A percentile compares a stretch with the other conserved stretches of the same genome.
Conservation (phyloP, 768 basidiomycete species). For the Naganishia randhawae region DNA sequence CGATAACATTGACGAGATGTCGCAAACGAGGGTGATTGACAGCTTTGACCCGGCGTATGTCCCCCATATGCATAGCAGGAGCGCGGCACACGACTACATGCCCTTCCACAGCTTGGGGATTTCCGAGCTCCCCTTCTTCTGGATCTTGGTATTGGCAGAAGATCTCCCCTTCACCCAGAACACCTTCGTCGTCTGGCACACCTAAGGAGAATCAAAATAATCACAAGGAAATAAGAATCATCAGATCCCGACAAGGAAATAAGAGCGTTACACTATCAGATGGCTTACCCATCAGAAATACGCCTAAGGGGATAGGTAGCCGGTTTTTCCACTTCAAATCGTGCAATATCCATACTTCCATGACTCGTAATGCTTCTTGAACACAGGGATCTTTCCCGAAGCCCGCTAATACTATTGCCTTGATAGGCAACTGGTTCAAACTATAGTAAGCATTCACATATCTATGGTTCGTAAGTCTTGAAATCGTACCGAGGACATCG, state of each 20-base stretch:
- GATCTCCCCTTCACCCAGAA: conserved; percentile 41
- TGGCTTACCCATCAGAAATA: conserved; percentile 48
- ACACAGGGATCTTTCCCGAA: conserved; percentile 45
- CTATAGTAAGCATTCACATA: not conserved
- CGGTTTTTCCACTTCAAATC: conserved; percentile 49
- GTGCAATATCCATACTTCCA: conserved; percentile 45
- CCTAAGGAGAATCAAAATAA: conserved; percentile 35
- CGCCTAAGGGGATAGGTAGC: conserved; percentile 40
- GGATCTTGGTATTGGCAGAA: conserved; percentile 44
- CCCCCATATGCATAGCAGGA: conserved; percentile 40
- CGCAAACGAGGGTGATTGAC: conserved; percentile 43
- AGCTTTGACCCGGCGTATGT: conserved; percentile 43
- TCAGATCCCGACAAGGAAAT: too few relatives aligned
- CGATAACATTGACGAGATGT: conserved; percentile 49
- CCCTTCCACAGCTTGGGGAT: conserved; percentile 33
- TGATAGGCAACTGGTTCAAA: not conserved
- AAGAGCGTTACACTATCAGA: too few relatives aligned
- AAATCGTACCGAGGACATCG: conserved; percentile 32
- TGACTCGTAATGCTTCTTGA: conserved; percentile 40
- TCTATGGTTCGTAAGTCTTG: not conserved
- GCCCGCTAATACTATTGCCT: conserved; percentile 39
- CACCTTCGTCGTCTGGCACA: conserved; percentile 46
- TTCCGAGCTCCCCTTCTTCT: conserved; percentile 33
- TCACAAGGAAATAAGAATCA: too few relatives aligned
- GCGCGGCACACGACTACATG: conserved; percentile 45